Conservation (phyloP, 805 yeast species). For the Kodamaea kaohsiungensis region DNA sequence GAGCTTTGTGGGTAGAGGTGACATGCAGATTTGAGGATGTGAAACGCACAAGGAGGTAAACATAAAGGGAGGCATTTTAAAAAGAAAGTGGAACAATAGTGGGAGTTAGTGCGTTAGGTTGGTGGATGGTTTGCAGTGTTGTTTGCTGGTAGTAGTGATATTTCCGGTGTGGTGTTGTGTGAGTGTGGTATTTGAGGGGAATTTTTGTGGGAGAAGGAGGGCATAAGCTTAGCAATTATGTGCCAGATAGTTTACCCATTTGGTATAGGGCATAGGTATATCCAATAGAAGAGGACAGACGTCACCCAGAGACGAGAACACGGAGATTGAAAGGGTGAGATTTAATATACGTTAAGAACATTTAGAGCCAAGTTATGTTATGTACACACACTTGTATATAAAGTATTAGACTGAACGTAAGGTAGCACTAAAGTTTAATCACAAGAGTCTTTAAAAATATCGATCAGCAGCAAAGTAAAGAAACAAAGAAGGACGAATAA, state of each 20-base stretch:
- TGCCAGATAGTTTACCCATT: too few relatives aligned
- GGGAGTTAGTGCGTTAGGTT: background rate
- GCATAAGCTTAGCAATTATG: too few relatives aligned
- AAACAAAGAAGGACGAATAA: background rate
- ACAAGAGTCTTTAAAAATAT: background rate
- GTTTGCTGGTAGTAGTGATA: background rate
- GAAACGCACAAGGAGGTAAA: background rate
- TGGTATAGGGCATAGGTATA: too few relatives aligned
- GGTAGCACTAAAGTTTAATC: background rate
- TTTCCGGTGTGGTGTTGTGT: background rate
- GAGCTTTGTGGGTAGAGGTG: background rate
- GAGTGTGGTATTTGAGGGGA: background rate
- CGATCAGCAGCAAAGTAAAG: background rate
- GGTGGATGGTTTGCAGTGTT: background rate
- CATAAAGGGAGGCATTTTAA: background rate
- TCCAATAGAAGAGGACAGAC: too few relatives aligned
- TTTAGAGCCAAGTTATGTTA: too few relatives aligned
- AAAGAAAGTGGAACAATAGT: background rate
- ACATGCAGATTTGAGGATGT: background rate
- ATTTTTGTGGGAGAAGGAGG: too few relatives aligned
- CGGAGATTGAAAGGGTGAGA: too few relatives aligned
- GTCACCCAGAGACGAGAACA: too few relatives aligned
- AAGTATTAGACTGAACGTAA: background rate
- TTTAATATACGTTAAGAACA: too few relatives aligned
- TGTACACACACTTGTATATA: background rate